Percentiles rank a stretch among this genome's conserved stretches.
Evolutionary conservation across 2,329 filamentous ascomycete species (phyloP).

Genomic region (Cladophialophora yegresii): DNA sequence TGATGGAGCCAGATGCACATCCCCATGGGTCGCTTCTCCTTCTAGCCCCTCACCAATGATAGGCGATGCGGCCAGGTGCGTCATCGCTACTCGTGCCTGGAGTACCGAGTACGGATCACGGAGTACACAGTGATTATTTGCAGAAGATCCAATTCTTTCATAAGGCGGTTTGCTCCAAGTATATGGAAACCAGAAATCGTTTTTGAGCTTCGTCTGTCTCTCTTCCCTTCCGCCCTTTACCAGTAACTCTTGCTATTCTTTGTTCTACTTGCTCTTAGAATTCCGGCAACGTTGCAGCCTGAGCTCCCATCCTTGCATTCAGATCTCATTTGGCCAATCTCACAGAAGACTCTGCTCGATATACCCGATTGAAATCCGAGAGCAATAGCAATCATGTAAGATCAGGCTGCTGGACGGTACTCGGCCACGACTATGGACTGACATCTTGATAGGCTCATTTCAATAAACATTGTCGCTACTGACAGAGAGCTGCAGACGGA

Average conservation of each 20-base stretch:
- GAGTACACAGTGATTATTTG: conserved; percentile 10
- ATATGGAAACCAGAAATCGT: background rate
- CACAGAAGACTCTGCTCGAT: background rate
- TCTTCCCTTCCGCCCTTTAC: background rate
- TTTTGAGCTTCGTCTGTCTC: background rate
- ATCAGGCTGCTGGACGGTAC: background rate
- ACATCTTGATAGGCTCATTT: conserved; percentile 69
- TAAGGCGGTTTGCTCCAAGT: conserved; percentile 6
- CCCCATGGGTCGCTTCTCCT: background rate
- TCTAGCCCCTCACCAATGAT: background rate
- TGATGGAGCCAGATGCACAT: conserved; percentile 2
- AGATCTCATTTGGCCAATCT: background rate
- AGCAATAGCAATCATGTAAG: conserved; percentile 15
- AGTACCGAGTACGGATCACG: background rate
- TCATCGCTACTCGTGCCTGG: conserved; percentile 13
- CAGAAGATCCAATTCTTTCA: conserved; percentile 7
- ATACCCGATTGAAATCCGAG: background rate
- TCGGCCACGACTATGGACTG: conserved; percentile 1
- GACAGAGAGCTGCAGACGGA: conserved; percentile 68
- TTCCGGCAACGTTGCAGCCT: background rate
- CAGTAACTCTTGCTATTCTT: background rate
- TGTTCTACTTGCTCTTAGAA: background rate
- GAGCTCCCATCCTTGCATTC: background rate
- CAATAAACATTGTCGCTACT: conserved; percentile 77
- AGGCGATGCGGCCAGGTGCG: conserved; percentile 8